Evolutionary conservation across 306 rosid genomes (phyloP).

Genomic region (Vicia faba): DNA sequence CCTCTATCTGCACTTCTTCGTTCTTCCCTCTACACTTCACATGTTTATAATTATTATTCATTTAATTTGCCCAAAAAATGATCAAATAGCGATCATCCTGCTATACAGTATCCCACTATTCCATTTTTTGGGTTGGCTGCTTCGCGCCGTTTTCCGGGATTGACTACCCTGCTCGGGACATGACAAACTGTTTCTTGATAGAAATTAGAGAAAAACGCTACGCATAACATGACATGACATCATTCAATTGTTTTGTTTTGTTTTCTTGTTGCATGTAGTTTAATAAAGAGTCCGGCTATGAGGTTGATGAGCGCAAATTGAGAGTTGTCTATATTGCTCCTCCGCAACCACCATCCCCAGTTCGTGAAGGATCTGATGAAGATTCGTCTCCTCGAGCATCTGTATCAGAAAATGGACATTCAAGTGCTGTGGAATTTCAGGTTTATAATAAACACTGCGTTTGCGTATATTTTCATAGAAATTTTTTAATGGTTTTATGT

Average conservation of each 20-base stretch:
- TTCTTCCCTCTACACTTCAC: too few relatives aligned
- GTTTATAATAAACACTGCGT: conserved; percentile 45
- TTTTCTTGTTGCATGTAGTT: conserved; percentile 51
- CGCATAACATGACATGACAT: not conserved
- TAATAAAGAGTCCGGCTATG: conserved; percentile 73
- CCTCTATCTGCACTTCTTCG: too few relatives aligned
- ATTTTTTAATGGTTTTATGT: not conserved
- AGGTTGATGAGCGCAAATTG: conserved; percentile 75
- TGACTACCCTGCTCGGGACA: not conserved
- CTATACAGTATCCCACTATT: too few relatives aligned
- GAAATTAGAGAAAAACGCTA: not conserved
- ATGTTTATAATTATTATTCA: too few relatives aligned
- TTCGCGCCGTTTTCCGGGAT: too few relatives aligned
- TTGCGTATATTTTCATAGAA: conserved; percentile 17
- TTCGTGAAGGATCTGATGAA: conserved; percentile 86
- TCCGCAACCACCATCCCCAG: conserved; percentile 84
- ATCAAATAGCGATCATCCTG: too few relatives aligned
- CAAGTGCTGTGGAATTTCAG: conserved; percentile 55
- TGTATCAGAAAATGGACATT: conserved; percentile 72
- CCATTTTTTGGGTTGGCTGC: too few relatives aligned
- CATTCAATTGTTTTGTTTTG: conserved; percentile 30
- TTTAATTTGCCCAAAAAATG: too few relatives aligned
- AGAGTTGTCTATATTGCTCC: conserved; percentile 84
- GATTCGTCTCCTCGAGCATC: conserved; percentile 88
- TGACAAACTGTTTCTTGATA: not conserved